Conservation (phyloP, 768 basidiomycete genomes). For the Xanthoconium purpureum region DNA sequence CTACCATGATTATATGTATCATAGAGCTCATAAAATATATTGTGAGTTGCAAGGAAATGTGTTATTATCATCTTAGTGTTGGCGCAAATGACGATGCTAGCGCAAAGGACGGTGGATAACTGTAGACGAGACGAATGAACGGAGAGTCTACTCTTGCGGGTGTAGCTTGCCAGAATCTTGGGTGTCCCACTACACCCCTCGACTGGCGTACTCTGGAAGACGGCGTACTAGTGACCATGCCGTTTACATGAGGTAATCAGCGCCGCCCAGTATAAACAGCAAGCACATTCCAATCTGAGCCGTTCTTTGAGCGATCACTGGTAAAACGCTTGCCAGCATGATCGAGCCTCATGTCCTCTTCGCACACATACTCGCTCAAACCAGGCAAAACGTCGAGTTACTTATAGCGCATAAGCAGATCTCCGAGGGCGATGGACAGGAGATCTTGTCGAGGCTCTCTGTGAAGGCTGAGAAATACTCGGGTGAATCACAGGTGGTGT, state of each 20-base stretch:
- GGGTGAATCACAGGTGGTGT: slow-evolving; percentile 15
- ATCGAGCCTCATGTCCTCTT: slow-evolving; percentile 22
- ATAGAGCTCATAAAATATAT: too few species aligned
- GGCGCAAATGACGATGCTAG: too few species aligned
- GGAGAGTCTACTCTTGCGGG: too few species aligned
- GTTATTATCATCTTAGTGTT: too few species aligned
- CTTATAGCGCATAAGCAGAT: slow-evolving; percentile 44
- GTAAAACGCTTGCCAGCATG: slow-evolving; percentile 16
- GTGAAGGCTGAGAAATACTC: slow-evolving; percentile 18
- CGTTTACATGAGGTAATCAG: slow-evolving; percentile 24
- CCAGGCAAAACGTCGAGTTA: slow-evolving; percentile 45
- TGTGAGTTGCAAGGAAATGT: too few species aligned
- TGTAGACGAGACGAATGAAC: too few species aligned
- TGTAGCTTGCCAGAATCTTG: too few species aligned
- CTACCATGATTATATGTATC: too few species aligned
- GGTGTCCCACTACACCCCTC: too few species aligned
- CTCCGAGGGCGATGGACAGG: slow-evolving; percentile 36
- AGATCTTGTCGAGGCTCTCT: slow-evolving; percentile 39
- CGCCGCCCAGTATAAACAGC: slow-evolving; percentile 11
- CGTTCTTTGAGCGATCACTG: neutral
- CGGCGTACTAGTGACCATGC: neutral
- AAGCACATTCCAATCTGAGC: neutral
- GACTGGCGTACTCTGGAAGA: too few species aligned
- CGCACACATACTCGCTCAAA: slow-evolving; percentile 44
- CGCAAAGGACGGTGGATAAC: too few species aligned